phyloP scores from a whole-genome alignment of 208 protist genomes.

The Herpetomonas samuelpessoai region DNA sequence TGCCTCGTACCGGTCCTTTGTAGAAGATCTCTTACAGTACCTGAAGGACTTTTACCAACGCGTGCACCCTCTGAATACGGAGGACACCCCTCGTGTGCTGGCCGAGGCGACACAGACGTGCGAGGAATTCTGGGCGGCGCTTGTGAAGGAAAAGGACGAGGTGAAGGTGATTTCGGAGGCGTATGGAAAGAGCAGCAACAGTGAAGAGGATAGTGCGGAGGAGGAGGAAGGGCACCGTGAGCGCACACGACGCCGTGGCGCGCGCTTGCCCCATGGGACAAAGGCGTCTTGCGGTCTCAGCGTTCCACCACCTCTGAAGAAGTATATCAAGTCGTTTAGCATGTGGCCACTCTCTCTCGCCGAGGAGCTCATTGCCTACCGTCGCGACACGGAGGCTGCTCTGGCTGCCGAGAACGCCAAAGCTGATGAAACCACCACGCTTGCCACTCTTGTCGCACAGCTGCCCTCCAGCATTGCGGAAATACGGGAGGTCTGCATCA shows the following conservation, averaged over 20 bases:
- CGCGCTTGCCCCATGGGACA: conserved; percentile 18
- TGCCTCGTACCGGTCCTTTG: conserved; percentile 49
- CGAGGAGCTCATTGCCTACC: conserved; percentile 21
- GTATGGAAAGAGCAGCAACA: not conserved
- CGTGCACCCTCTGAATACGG: conserved; percentile 42
- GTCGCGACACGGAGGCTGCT: conserved; percentile 1
- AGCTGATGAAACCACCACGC: not conserved
- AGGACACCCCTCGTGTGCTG: conserved; percentile 40
- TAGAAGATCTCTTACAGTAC: conserved; percentile 49
- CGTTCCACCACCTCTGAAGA: conserved; percentile 59
- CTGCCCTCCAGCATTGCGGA: conserved; percentile 38
- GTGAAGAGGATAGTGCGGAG: not conserved
- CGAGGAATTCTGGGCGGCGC: conserved; percentile 73
- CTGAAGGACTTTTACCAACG: conserved; percentile 62
- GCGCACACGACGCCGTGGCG: not conserved
- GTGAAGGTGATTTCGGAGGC: conserved; percentile 15
- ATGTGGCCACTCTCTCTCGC: conserved; percentile 67
- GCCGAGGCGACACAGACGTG: conserved; percentile 40
- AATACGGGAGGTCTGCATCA: conserved; percentile 55
- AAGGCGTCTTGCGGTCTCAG: conserved; percentile 46
- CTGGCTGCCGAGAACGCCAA: not conserved
- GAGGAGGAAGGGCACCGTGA: not conserved
- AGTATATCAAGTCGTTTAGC: conserved; percentile 65
- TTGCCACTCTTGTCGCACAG: conserved; percentile 3
- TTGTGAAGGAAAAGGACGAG: conserved; percentile 38